These are phyloP conservation scores for Yamadazyma sp. DNA, from an alignment of 1,139 yeast genomes.

Conservation along the genomic window DNA sequence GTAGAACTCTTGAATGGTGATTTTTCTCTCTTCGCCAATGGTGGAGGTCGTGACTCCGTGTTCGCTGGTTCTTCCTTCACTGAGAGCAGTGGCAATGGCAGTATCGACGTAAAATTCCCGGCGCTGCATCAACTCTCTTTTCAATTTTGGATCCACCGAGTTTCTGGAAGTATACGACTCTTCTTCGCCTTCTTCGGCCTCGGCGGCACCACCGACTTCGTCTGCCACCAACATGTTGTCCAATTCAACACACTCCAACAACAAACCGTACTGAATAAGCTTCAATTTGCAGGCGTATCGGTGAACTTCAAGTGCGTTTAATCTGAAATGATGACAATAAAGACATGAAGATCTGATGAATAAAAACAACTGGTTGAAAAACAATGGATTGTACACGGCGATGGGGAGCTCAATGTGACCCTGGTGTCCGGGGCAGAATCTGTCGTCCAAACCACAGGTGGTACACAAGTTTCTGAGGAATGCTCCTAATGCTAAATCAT, in stretches of 20 bases:
- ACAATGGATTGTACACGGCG: conserved; percentile 92
- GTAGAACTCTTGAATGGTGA: conserved; percentile 72
- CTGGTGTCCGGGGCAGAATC: conserved; percentile 96
- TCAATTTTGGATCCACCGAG: conserved; percentile 36
- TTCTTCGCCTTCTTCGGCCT: conserved; percentile 32
- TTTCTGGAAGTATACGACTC: conserved; percentile 27
- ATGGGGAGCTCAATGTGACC: conserved; percentile 97
- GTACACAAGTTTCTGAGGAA: conserved; percentile 84
- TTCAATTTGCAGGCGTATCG: conserved; percentile 74
- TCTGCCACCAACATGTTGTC: conserved; percentile 55
- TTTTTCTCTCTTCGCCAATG: conserved; percentile 83
- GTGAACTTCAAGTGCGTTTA: conserved; percentile 68
- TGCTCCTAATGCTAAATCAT: conserved; percentile 93
- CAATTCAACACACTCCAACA: conserved; percentile 72
- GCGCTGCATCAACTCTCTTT: conserved; percentile 50
- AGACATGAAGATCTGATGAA: conserved; percentile 84
- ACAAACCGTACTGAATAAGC: conserved; percentile 83
- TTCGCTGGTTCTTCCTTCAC: conserved; percentile 69
- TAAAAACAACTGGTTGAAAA: conserved; percentile 86
- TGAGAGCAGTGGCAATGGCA: conserved; percentile 71
- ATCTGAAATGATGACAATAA: conserved; percentile 83
- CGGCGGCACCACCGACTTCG: conserved; percentile 35
- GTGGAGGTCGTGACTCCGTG: conserved; percentile 79
- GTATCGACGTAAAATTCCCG: conserved; percentile 72
- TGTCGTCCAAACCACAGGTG: conserved; percentile 94